Evolutionary conservation across 2,329 filamentous ascomycete species (phyloP).

Genomic region (Emericellopsis cladophorae): DNA sequence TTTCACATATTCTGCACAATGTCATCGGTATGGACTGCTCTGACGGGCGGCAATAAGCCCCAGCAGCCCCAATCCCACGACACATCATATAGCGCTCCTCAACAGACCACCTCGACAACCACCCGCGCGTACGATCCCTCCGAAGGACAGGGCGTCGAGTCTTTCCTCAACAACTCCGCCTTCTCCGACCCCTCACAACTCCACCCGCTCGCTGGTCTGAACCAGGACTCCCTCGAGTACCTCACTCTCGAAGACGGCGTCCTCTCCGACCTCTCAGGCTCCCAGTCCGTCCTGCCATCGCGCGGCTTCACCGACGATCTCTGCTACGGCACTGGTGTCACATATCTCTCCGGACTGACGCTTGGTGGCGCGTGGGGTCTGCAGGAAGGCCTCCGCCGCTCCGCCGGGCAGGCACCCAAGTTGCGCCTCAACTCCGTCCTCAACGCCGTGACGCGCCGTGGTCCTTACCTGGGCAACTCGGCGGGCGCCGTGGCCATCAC

Average conservation of each 20-base stretch:
- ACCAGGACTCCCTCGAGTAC: conserved; percentile 90
- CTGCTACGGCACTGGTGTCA: conserved; percentile 92
- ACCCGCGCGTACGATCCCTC: conserved; percentile 52
- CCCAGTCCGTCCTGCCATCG: conserved; percentile 79
- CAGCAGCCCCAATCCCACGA: conserved; percentile 21
- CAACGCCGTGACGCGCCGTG: conserved; percentile 85
- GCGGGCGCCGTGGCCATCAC: conserved; percentile 91
- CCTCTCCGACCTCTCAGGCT: conserved; percentile 74
- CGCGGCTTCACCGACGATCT: conserved; percentile 97
- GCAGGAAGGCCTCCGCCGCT: conserved; percentile 74
- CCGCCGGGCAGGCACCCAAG: conserved; percentile 69
- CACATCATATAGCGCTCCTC: conserved; percentile 8
- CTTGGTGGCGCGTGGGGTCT: conserved; percentile 87
- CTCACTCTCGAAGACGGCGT: conserved; percentile 85
- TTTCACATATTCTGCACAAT: conserved; percentile 19
- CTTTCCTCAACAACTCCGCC: conserved; percentile 66
- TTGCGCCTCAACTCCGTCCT: conserved; percentile 87
- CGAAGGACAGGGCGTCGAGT: conserved; percentile 67
- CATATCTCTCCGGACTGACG: conserved; percentile 77
- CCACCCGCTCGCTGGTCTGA: conserved; percentile 86
- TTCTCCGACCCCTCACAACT: conserved; percentile 80
- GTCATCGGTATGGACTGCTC: conserved; percentile 48
- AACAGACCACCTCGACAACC: conserved; percentile 6
- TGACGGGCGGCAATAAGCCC: conserved; percentile 45
- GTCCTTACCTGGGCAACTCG: conserved; percentile 91